phyloP scores from a whole-genome alignment of 2,329 filamentous ascomycete species.

The Aspergillus sp. region DNA sequence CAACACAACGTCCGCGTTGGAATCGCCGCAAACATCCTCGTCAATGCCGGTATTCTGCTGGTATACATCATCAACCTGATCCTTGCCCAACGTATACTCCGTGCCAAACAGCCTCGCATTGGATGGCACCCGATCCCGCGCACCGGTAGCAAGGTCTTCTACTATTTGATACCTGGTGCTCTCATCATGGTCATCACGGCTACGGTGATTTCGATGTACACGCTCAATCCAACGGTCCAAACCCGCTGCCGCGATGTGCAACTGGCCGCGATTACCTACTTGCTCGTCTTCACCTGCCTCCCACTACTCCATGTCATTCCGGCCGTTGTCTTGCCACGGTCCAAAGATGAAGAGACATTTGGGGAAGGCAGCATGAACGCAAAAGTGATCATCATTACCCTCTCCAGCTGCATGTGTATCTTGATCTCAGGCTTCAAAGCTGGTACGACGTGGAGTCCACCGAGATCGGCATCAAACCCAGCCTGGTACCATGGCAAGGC shows the following conservation, averaged over 20 bases:
- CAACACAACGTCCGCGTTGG: conserved; percentile 47
- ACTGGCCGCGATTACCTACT: conserved; percentile 60
- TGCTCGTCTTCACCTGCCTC: conserved; percentile 66
- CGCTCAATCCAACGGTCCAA: conserved; percentile 53
- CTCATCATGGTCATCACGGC: conserved; percentile 66
- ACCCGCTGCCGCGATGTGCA: conserved; percentile 62
- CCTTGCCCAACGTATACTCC: conserved; percentile 72
- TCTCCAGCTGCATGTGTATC: conserved; percentile 54
- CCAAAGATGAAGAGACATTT: conserved; percentile 56
- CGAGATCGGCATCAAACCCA: conserved; percentile 52
- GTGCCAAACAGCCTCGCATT: conserved; percentile 68
- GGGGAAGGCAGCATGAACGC: conserved; percentile 65
- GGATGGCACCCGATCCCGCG: conserved; percentile 65
- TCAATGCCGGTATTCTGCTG: conserved; percentile 71
- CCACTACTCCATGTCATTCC: conserved; percentile 59
- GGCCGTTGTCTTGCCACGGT: conserved; percentile 46
- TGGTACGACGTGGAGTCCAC: conserved; percentile 56
- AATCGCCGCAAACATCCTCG: conserved; percentile 66
- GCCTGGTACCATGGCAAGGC: conserved; percentile 71
- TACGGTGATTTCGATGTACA: conserved; percentile 67
- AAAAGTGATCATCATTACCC: conserved; percentile 66
- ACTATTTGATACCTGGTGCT: conserved; percentile 57
- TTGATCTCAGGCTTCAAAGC: conserved; percentile 70
- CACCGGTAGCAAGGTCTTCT: conserved; percentile 57
- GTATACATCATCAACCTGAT: conserved; percentile 77